Conservation (phyloP, 2,329 filamentous ascomycete genomes). For the Claviceps monticola region DNA sequence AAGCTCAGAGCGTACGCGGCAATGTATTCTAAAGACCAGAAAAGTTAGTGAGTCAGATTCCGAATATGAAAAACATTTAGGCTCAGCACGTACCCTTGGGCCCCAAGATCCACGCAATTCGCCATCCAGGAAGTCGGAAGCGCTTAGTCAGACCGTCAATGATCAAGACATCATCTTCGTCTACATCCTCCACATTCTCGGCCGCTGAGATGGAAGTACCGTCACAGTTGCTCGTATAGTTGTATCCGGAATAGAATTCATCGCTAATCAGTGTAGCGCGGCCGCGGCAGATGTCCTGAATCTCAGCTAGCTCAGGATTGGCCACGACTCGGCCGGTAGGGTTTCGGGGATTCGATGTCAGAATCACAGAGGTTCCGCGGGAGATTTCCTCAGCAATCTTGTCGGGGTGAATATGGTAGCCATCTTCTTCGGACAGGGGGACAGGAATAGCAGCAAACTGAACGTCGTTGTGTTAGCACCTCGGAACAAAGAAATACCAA, state of each 20-base stretch:
- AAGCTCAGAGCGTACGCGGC: constrained; percentile 43
- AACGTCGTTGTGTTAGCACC: not conserved
- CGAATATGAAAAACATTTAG: not conserved
- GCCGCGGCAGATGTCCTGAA: constrained; percentile 85
- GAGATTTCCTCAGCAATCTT: constrained; percentile 88
- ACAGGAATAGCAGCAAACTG: constrained; percentile 78
- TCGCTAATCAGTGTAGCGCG: constrained; percentile 87
- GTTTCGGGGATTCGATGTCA: constrained; percentile 92
- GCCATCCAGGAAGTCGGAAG: constrained; percentile 91
- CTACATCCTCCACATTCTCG: constrained; percentile 78
- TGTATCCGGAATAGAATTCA: constrained; percentile 94
- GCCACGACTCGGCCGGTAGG: constrained; percentile 79
- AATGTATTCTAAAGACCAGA: constrained; percentile 54
- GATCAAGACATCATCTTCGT: constrained; percentile 82
- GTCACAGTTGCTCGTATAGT: constrained; percentile 87
- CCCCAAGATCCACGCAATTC: constrained; percentile 90
- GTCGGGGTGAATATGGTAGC: constrained; percentile 85
- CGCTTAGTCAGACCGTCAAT: constrained; percentile 95
- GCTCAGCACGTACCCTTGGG: constrained; percentile 48
- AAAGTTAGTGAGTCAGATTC: not conserved
- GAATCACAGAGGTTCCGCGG: constrained; percentile 71
- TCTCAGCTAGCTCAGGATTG: constrained; percentile 74
- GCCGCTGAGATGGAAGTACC: constrained; percentile 80
- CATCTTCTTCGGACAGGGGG: constrained; percentile 70
- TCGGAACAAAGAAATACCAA: not conserved